A percentile compares a stretch with the other conserved stretches of the same genome.
phyloP scores from a whole-genome alignment of 495 filamentous ascomycete genomes.

The Podospora australis region DNA sequence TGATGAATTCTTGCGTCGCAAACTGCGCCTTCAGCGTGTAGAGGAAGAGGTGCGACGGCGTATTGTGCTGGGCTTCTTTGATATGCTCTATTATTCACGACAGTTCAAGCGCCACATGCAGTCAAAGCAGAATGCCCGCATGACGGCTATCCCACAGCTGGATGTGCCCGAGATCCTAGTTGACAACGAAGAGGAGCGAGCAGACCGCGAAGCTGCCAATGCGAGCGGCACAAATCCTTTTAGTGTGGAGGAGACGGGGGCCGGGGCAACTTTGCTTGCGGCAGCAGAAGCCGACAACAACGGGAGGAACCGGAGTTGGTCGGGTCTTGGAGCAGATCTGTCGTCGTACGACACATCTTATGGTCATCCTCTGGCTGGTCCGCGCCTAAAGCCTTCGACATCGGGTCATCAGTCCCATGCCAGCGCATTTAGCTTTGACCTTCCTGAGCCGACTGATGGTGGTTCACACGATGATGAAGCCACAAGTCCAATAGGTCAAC shows the following conservation, averaged over 20 bases:
- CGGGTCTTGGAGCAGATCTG: slow-evolving; percentile 32
- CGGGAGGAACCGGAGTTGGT: slow-evolving; percentile 32
- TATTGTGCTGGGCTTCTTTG: slow-evolving; percentile 89
- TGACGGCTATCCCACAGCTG: slow-evolving; percentile 72
- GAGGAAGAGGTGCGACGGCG: slow-evolving; percentile 89
- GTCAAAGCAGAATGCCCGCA: slow-evolving; percentile 60
- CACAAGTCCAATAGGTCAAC: slow-evolving; percentile 34
- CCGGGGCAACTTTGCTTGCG: background rate
- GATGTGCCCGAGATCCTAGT: slow-evolving; percentile 87
- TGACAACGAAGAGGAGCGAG: slow-evolving; percentile 51
- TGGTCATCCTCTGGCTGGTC: slow-evolving; percentile 37
- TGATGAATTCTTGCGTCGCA: slow-evolving; percentile 90
- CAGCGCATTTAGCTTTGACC: slow-evolving; percentile 41
- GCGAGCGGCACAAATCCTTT: background rate
- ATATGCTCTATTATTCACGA: slow-evolving; percentile 84
- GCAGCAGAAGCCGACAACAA: slow-evolving; percentile 13
- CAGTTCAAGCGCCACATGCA: slow-evolving; percentile 68
- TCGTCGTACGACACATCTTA: slow-evolving; percentile 37
- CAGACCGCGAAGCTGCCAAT: background rate
- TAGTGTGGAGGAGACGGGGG: background rate
- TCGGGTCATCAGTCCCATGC: slow-evolving; percentile 2
- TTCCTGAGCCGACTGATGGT: slow-evolving; percentile 25
- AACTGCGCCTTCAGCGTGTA: slow-evolving; percentile 86
- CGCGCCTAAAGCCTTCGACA: slow-evolving; percentile 16
- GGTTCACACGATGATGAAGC: slow-evolving; percentile 19